A percentile compares a stretch with the other conserved stretches of the same genome.
phyloP scores from a whole-genome alignment of 2,329 filamentous ascomycete genomes.

The Monosporascus sp. region DNA sequence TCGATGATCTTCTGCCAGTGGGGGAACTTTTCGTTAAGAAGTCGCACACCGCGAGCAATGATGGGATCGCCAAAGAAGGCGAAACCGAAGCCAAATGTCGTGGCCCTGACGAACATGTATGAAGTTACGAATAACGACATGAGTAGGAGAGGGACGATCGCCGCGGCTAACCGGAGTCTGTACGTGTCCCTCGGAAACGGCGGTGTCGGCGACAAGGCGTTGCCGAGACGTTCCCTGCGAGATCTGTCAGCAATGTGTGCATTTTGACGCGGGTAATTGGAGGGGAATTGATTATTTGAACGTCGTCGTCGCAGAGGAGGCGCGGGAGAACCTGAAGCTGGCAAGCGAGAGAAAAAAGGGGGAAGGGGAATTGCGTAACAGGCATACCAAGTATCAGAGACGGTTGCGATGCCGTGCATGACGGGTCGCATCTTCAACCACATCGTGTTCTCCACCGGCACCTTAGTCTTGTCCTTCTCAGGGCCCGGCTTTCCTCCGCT shows the following conservation, averaged over 20 bases:
- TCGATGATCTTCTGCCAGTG: constrained; percentile 73
- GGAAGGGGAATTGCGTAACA: too few relatives aligned
- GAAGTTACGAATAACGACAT: constrained; percentile 49
- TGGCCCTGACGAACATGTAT: constrained; percentile 58
- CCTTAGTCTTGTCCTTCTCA: constrained; percentile 69
- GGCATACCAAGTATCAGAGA: constrained; percentile 44
- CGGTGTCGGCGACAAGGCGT: constrained; percentile 56
- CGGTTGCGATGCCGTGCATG: constrained; percentile 53
- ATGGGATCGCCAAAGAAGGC: constrained; percentile 77
- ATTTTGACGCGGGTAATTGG: too few relatives aligned
- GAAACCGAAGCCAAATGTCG: constrained; percentile 64
- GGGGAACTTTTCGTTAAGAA: constrained; percentile 57
- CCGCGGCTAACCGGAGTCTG: constrained; percentile 47
- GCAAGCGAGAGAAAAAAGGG: too few relatives aligned
- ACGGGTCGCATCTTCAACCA: constrained; percentile 70
- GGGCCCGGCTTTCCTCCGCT: constrained; percentile 42
- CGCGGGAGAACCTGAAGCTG: too few relatives aligned
- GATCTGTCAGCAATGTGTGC: constrained; percentile 30
- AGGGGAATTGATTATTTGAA: too few relatives aligned
- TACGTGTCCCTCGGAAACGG: constrained; percentile 54
- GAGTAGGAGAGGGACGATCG: constrained; percentile 48
- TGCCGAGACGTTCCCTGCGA: constrained; percentile 21
- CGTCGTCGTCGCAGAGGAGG: too few relatives aligned
- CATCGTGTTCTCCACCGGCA: constrained; percentile 70
- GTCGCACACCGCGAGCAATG: constrained; percentile 52